Evolutionary conservation across 148 eudicot genomes (phyloP).

Genomic region (Nepenthes gracilis): DNA sequence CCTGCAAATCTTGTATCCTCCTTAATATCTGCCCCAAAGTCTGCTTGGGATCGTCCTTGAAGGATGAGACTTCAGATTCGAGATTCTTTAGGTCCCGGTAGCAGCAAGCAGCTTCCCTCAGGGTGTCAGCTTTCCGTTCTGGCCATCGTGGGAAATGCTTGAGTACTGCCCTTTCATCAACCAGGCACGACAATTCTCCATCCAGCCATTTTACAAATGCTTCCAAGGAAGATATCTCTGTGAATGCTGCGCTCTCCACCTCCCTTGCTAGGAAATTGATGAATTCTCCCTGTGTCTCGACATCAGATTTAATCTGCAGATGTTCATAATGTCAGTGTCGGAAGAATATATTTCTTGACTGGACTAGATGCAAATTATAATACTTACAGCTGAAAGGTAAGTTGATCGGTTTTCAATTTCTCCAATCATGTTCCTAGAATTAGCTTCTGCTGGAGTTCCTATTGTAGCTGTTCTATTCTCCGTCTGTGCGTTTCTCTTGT

Average conservation of each 20-base stretch:
- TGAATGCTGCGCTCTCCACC: slow-evolving; percentile 46
- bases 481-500: slow-evolving; percentile 37
- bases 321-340: neutral
- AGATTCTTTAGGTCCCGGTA: slow-evolving; percentile 55
- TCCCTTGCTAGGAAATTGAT: slow-evolving; percentile 33
- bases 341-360: neutral
- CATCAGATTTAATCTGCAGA: slow-evolving; percentile 64
- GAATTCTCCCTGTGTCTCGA: slow-evolving; percentile 56
- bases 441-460: slow-evolving; percentile 15
- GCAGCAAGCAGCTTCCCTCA: slow-evolving; percentile 70
- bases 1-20: slow-evolving; percentile 58
- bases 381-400: slow-evolving; percentile 69
- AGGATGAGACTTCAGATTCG: slow-evolving; percentile 35
- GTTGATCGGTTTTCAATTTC: slow-evolving; percentile 82
- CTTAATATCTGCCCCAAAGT: slow-evolving; percentile 32
- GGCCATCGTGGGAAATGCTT: slow-evolving; percentile 88
- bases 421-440: slow-evolving; percentile 73
- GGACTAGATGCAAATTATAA: neutral
- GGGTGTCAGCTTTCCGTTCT: slow-evolving; percentile 69
- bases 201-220: slow-evolving; percentile 75
- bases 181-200: slow-evolving; percentile 55
- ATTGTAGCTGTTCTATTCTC: slow-evolving; percentile 25
- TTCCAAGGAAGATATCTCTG: slow-evolving; percentile 53
- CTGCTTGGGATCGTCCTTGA: slow-evolving; percentile 45
- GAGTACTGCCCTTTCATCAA: slow-evolving; percentile 83